Base-by-base conservation (phyloP, 1,284 basidiomycete species). In the Puccinia triticina region DNA sequence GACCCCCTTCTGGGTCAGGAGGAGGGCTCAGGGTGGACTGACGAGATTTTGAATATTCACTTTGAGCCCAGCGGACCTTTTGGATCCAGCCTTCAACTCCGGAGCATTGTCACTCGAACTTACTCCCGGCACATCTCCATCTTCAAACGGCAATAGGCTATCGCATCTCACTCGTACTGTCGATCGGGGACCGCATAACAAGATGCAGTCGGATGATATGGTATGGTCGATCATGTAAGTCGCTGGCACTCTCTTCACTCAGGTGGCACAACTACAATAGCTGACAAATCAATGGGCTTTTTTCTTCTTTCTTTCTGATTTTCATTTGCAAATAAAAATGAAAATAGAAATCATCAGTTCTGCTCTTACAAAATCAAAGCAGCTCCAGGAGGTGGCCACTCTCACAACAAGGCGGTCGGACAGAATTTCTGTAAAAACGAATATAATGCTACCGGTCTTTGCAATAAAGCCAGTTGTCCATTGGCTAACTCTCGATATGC, bases 371-470 rank as follows among this genome's bases (percentile, higher is more conserved):
- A 96, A 92, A 94, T 98, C 34, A 71, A 7, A 50, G 53, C 26
- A n/a, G 50, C 29, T 75, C 82, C 57, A 81, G 74, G 29, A 80
- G 26, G 43, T 29, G 26, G 82, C 66, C 74, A 53, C 83, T 53
- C 75, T 74, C 61, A 67, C 82, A 73, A 12, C 87, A 96, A 95
- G 88, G 95, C 95, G 0, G 89, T 91, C 0, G 96, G 94, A 0
- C 95, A 97, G 88, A 98, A 97, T 86, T 98, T 99, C 88, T 99
- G 97, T 88, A 90, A 96, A 75, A 99, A 99, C 88, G 95, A 98
- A 88, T 98, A 97, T 90, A 99, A 99, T 88, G 92, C 98, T 50
- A 97, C 96, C 0, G 97, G 97, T n/a, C 90, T 98, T 85, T 99
- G 97, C 88, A 95, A 92, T 86, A 90, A 96, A 82, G 95, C 97